phyloP scores from a whole-genome alignment of 2,329 filamentous ascomycete species.

The Venturia asperata region DNA sequence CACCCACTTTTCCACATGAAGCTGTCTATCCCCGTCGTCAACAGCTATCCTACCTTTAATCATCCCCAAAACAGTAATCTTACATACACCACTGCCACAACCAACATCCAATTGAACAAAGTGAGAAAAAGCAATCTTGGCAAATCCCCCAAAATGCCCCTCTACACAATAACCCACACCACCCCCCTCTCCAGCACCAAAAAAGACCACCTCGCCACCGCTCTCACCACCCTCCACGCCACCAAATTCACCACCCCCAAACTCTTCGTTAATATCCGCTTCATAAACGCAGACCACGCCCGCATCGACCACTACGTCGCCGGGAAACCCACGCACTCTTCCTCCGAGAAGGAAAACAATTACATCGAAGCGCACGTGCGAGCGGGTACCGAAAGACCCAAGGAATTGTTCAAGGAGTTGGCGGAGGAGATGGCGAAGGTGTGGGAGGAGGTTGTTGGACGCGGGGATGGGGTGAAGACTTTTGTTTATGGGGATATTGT shows the following conservation, averaged over 20 bases:
- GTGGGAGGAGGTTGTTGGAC: slow-evolving; percentile 13
- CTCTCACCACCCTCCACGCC: slow-evolving; percentile 38
- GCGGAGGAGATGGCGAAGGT: not conserved
- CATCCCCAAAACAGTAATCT: too few species aligned
- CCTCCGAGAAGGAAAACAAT: slow-evolving; percentile 23
- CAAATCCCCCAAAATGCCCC: slow-evolving; percentile 31
- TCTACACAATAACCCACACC: slow-evolving; percentile 39
- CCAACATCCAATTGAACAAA: too few species aligned
- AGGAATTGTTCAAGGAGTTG: slow-evolving; percentile 27
- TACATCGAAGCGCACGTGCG: slow-evolving; percentile 32
- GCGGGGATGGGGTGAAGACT: slow-evolving; percentile 25
- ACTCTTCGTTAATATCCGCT: slow-evolving; percentile 41
- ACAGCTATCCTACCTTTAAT: too few species aligned
- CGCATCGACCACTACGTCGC: slow-evolving; percentile 29
- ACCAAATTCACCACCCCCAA: slow-evolving; percentile 37
- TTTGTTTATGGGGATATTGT: slow-evolving; percentile 27
- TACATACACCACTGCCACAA: too few species aligned
- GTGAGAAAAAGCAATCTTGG: too few species aligned
- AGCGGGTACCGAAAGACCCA: slow-evolving; percentile 28
- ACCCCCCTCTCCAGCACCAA: slow-evolving; percentile 30
- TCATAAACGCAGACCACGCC: slow-evolving; percentile 26
- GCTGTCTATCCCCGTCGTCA: too few species aligned
- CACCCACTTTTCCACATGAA: too few species aligned
- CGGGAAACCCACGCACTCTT: slow-evolving; percentile 29
- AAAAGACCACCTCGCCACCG: slow-evolving; percentile 33